These are phyloP conservation scores for Phytophthora aleatoria DNA, from an alignment of 352 stramenopile species.

Conservation along the genomic window DNA sequence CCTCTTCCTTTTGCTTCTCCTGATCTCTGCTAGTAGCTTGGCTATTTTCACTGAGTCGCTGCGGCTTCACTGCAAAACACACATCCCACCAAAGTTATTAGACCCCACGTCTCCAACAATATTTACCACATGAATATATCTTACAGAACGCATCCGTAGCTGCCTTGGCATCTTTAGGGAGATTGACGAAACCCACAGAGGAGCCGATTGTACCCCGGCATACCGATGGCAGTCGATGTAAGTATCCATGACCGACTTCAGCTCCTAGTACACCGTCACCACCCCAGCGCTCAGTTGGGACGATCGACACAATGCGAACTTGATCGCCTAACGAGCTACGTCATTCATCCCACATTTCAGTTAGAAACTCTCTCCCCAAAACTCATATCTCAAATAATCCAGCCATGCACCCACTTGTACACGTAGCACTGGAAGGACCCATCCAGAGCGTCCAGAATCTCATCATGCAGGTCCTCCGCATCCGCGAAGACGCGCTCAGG, in stretches of 20 bases:
- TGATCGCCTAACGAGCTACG: constrained; percentile 89
- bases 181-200: constrained; percentile 82
- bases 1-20: constrained; percentile 11
- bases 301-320: constrained; percentile 92
- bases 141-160: constrained; percentile 83
- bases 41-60: constrained; percentile 11
- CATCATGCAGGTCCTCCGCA: constrained; percentile 87
- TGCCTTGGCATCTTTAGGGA: constrained; percentile 68
- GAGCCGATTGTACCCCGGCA: constrained; percentile 60
- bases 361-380: not conserved
- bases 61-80: constrained; percentile 38
- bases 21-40: constrained; percentile 1
- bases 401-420: constrained; percentile 88
- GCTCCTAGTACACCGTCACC: constrained; percentile 93
- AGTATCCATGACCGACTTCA: constrained; percentile 95
- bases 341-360: not conserved
- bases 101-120: not conserved
- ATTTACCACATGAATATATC: constrained; percentile 13
- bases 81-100: not conserved
- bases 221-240: constrained; percentile 92
- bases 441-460: constrained; percentile 91
- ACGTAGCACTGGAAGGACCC: constrained; percentile 97
- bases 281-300: constrained; percentile 85
- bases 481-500: constrained; percentile 87
- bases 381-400: not conserved